Evolutionary conservation across 2,329 filamentous ascomycete genomes (phyloP), one percentile per base, ranked within the genome.

Genomic region (Alternaria brassicae): DNA sequence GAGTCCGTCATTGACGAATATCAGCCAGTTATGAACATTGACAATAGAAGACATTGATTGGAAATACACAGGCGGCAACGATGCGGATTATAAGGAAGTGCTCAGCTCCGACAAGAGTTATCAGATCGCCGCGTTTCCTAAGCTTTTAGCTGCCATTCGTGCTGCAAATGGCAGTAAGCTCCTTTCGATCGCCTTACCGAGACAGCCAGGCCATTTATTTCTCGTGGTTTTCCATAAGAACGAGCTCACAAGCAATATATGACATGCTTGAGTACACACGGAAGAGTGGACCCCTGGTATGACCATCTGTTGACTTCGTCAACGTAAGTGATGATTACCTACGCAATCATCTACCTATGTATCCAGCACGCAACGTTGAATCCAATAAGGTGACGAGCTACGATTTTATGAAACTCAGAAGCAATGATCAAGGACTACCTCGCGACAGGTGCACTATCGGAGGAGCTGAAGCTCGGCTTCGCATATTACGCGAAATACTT

Each of bases 401-500:
- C n/a, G n/a, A n/a, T n/a, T n/a, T n/a, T n/a, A n/a, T n/a, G n/a
- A n/a, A n/a, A n/a, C n/a, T n/a, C n/a, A n/a, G n/a, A n/a, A n/a
- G n/a, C n/a, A n/a, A n/a, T n/a, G n/a, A n/a, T n/a, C n/a, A n/a
- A n/a, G n/a, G 82, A 82, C 36, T 91, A 91, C 72, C 73, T 88
- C 15, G 76, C 79, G 2, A 83, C 84, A 23, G 89, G 89, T 2
- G 82, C 86, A 1, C 75, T 82, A 0, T 72, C 85, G 0, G 71
- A 77, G 41, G 87, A 86, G 72, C 80, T 90, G 45, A 89, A 89
- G 62, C 80, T 91, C 3, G 89, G 89, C 0, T 85, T 91, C 53
- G 86, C 87, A 3, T 90, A 88, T 71, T 91, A 91, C 72, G 84
- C 85, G 45, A 91, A 91, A 71, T 91, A 83, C 77, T 91, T 90